These are phyloP conservation scores for Kodamaea plutei DNA, from an alignment of 1,139 yeast species.

Conservation along the genomic window DNA sequence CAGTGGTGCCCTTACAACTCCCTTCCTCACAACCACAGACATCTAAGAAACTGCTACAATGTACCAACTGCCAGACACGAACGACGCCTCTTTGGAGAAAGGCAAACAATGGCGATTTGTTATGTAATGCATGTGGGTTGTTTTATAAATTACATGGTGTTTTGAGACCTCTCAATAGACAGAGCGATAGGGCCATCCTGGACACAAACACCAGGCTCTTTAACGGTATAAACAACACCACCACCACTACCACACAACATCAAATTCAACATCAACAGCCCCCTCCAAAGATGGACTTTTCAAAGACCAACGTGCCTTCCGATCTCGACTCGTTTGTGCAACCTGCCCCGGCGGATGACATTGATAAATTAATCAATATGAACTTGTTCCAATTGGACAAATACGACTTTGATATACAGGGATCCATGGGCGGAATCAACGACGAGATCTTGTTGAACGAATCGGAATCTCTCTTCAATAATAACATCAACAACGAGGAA, in stretches of 20 bases:
- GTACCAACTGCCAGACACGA: conserved; percentile 43
- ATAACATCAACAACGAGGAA: conserved; percentile 8
- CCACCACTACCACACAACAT: no score
- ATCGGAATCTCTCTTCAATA: conserved; percentile 5
- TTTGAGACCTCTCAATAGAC: conserved; percentile 34
- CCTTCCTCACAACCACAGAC: conserved; percentile 4
- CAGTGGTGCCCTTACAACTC: background rate
- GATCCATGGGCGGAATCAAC: conserved; percentile 13
- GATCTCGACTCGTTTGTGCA: background rate
- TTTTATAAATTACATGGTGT: conserved; percentile 46
- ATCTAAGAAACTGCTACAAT: conserved; percentile 26
- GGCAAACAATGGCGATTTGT: conserved; percentile 40
- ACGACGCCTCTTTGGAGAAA: conserved; percentile 49
- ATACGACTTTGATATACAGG: conserved; percentile 9
- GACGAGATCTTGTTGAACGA: conserved; percentile 14
- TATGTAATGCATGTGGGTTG: conserved; percentile 48
- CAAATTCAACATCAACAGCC: no score
- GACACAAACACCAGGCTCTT: conserved; percentile 17
- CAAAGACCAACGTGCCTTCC: no score
- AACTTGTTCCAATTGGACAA: conserved; percentile 35
- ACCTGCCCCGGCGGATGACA: conserved; percentile 26
- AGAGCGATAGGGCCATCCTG: conserved; percentile 8
- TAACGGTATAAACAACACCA: conserved; percentile 15
- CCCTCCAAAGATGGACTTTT: background rate
- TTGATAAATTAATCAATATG: conserved; percentile 38